Evolutionary conservation across 73 alveolate species (phyloP), one percentile per base, ranked within the genome.

Genomic region (Paramecium primaurelia): DNA sequence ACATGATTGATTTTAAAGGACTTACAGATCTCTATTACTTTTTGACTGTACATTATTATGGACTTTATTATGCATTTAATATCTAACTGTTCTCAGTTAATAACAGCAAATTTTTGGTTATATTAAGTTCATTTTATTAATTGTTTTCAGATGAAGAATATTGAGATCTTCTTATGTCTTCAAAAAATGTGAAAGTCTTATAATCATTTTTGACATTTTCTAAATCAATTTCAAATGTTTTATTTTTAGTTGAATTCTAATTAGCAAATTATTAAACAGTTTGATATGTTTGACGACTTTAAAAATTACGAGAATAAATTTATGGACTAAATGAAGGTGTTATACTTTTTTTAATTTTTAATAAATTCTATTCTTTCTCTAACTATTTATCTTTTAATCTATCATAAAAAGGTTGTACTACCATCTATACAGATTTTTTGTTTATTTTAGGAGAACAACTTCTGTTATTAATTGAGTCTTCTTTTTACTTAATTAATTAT

Each of bases 271-370:
- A 26, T 32, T 64, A 64, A 28, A 34, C 84, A 28, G 8, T 9
- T 64, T 64, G 26, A 64, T 64, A 32, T 1, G 47, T 64, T 34
- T 64, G 47, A 12, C 84, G 18, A 64, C 84, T 64, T n/a, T 64
- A 14, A 64, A 64, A 64, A 20, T 64, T 64, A 4, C 84, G 84
- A 64, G 84, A 64, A 64, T 64, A 64, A 0, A 64, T 28, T 14
- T 64, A 64, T 28, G 84, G 84, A 64, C 84, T 64, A 32, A 64
- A 64, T 1, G 84, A 64, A 32, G 84, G 84, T 32, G 84, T 64
- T 25, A 34, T 64, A 32, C 84, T 64, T 34, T 64, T 64, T 20
- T 28, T 64, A 6, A 64, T 64, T 64, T 64, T 64, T 64, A 14
- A n/a, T 32, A 64, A 34, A 64, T 64, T 64, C 26, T 64, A 64